Evolutionary conservation across 768 basidiomycete genomes (phyloP).

Genomic region (Flagelloscypha sp.): DNA sequence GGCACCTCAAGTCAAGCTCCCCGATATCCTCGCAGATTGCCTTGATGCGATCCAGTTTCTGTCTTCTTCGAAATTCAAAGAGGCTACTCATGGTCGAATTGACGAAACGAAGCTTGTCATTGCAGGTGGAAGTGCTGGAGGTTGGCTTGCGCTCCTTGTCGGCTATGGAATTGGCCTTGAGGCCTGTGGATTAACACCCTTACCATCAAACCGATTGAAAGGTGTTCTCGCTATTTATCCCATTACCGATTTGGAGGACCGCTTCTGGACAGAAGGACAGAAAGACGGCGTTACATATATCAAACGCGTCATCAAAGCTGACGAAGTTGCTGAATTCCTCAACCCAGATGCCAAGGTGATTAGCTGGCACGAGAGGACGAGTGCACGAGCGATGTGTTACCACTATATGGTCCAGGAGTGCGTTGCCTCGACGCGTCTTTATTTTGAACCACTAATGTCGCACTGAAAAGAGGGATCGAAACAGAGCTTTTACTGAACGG

Average conservation of each 20-base stretch:
- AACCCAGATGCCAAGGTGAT: slow-evolving; percentile 20
- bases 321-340: slow-evolving; percentile 23
- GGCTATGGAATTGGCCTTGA: slow-evolving; percentile 29
- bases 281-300: slow-evolving; percentile 25
- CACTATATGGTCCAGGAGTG: slow-evolving; percentile 34
- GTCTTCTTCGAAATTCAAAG: slow-evolving; percentile 17
- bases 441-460: no score
- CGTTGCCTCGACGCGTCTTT: no score
- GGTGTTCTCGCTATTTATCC: slow-evolving; percentile 30
- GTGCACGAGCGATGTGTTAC: slow-evolving; percentile 25
- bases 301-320: slow-evolving; percentile 20
- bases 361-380: slow-evolving; percentile 17
- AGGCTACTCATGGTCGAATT: slow-evolving; percentile 20
- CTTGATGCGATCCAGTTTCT: slow-evolving; percentile 26
- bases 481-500: slow-evolving; percentile 22
- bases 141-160: slow-evolving; percentile 26
- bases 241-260: slow-evolving; percentile 27
- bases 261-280: slow-evolving; percentile 29
- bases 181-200: slow-evolving; percentile 23
- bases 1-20: slow-evolving; percentile 28
- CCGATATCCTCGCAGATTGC: slow-evolving; percentile 26
- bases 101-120: slow-evolving; percentile 23
- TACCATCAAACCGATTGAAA: slow-evolving; percentile 16
- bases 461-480: slow-evolving; percentile 19
- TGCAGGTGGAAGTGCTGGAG: slow-evolving; percentile 32